Conservation (phyloP, 2,329 filamentous ascomycete genomes). For the Colletotrichum nymphaeae region DNA sequence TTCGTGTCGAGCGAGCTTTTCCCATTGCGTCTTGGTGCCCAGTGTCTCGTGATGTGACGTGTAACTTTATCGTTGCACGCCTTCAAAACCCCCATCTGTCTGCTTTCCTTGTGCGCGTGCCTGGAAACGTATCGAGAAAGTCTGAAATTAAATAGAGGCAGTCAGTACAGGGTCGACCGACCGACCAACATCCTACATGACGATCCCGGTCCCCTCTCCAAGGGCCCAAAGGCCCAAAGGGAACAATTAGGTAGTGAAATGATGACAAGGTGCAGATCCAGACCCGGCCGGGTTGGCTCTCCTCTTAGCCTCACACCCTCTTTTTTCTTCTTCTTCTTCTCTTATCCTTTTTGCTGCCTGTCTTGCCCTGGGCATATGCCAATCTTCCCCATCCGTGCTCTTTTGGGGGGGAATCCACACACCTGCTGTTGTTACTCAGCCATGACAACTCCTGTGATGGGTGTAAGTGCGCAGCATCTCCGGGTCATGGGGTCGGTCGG, state of each 20-base stretch:
- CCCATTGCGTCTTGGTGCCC: background rate
- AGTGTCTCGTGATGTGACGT: background rate
- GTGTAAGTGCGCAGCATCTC: background rate
- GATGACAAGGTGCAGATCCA: background rate
- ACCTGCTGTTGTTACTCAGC: background rate
- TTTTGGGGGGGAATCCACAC: background rate
- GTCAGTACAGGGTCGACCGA: background rate
- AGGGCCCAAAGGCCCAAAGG: background rate
- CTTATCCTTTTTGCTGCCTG: background rate
- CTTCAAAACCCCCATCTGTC: background rate
- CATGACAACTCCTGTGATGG: background rate
- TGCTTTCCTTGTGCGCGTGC: no score
- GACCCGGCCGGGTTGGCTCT: background rate
- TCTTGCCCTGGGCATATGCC: background rate
- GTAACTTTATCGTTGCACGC: background rate
- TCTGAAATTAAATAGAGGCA: background rate
- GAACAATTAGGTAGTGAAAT: background rate
- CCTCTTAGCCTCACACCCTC: background rate
- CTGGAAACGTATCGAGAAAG: background rate
- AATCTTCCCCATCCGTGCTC: background rate
- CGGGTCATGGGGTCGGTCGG: background rate
- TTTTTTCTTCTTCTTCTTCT: background rate
- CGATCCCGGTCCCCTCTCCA: background rate
- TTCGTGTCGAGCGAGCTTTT: background rate
- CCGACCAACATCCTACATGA: background rate